Evolutionary conservation across 208 protist genomes (phyloP), one percentile per base, ranked within the genome.

Genomic region (Crithidia mellificae): DNA sequence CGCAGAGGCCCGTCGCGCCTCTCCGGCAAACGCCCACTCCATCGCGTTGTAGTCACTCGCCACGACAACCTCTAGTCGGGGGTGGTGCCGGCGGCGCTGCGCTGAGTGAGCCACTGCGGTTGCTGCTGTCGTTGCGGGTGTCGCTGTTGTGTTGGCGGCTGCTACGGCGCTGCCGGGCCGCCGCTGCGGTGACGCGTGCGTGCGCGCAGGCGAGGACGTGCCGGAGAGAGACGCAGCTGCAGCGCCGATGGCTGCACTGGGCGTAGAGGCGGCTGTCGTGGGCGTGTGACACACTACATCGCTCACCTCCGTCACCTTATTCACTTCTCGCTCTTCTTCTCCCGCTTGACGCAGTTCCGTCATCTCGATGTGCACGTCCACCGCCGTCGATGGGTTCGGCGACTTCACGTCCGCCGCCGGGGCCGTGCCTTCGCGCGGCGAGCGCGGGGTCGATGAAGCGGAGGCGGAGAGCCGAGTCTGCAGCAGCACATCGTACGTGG

Each of bases 1-100:
- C 8, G 17, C 57, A 5, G 52, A 63, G 14, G 51, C 39, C 5
- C 64, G 72, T 1, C 64, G 72, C 43, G 64, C 64, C 52, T 59
- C 72, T 2, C 63, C 63, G 0, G 50, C 65, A 30, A 72, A 68
- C 25, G 58, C 57, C 58, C 72, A 77, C 64, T 77, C 64, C 43
- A 67, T 34, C 27, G 72, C 24, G 64, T 68, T 68, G 58, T 77
- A 77, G 11, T 49, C 29, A 25, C 41, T 72, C 38, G 64, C 50
- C 20, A 77, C 64, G 15, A 77, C 64, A 47, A 77, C 63, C 57
- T 72, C 64, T 24, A 77, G 46, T 7, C 41, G 53, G 15, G 30
- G 56, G 14, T 27, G 9, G 14, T 30, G 64, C 17, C 12, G 32
- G 0, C 39, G 51, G 6, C 53, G 64, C 1, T n/a, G n/a, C n/a